These are phyloP conservation scores for Emmonsiellopsis sp. DNA, from an alignment of 2,329 filamentous ascomycete species.

Conservation along the genomic window DNA sequence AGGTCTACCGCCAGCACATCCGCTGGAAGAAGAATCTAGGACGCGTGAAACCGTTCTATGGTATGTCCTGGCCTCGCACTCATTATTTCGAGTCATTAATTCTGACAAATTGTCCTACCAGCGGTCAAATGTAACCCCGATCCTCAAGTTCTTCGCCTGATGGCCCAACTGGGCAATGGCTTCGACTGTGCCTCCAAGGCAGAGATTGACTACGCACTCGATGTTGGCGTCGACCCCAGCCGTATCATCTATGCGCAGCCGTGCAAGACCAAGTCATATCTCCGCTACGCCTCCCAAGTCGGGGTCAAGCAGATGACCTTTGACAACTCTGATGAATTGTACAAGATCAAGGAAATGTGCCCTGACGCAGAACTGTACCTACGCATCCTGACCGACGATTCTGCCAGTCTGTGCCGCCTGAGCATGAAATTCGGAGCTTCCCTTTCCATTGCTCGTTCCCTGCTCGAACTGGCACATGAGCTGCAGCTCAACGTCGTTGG, in stretches of 20 bases:
- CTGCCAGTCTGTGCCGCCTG: constrained; percentile 82
- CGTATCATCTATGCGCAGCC: constrained; percentile 99
- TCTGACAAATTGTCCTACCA: constrained; percentile 24
- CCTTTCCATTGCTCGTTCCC: constrained; percentile 66
- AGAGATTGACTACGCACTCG: constrained; percentile 87
- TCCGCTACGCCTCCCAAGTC: constrained; percentile 75
- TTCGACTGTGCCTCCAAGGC: constrained; percentile 98
- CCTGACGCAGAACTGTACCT: constrained; percentile 85
- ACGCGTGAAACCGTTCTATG: constrained; percentile 93
- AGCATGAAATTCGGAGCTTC: constrained; percentile 97
- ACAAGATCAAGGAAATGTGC: constrained; percentile 91
- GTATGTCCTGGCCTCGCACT: constrained; percentile 40
- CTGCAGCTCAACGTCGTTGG: constrained; percentile 85
- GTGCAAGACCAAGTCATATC: constrained; percentile 98
- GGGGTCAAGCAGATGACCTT: constrained; percentile 98
- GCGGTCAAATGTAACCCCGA: constrained; percentile 99
- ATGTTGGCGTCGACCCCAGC: constrained; percentile 70
- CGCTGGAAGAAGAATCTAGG: constrained; percentile 93
- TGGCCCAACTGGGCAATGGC: constrained; percentile 79
- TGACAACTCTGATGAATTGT: constrained; percentile 94
- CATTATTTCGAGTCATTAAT: not conserved
- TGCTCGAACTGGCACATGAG: constrained; percentile 70
- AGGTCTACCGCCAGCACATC: constrained; percentile 96
- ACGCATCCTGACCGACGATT: constrained; percentile 93
- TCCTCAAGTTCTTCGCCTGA: constrained; percentile 74